Evolutionary conservation across 768 basidiomycete species (phyloP), one percentile per base, ranked within the genome.

Genomic region (Termitomyces sp.): DNA sequence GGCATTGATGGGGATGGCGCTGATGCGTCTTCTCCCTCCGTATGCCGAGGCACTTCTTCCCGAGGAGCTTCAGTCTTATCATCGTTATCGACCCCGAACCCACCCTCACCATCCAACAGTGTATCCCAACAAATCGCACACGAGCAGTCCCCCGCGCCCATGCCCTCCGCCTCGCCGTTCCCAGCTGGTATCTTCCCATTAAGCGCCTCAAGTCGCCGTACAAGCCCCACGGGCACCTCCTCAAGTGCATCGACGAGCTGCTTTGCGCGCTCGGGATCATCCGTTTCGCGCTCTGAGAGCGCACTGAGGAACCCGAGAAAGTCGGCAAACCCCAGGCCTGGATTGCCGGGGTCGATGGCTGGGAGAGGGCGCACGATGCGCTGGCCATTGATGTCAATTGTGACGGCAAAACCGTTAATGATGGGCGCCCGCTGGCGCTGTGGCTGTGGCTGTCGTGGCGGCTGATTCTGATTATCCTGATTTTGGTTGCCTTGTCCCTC

Each of bases 41-140:
- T 4, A 20, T n/a, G 20, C 1, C 20, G 20, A 20, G 32, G 31
- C 6, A 26, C 22, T 27, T 10, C 13, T 7, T 26, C 37, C 3
- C 20, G 39, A 18, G n/a, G n/a, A n/a, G n/a, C n/a, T n/a, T n/a
- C n/a, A n/a, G 1, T 31, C 50, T 18, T 55, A 7, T 49, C 59
- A 16, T 47, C 60, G 18, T 57, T 59, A 34, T 66, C 27, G 57
- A 56, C 56, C 64, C 67, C 46, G 20, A 61, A 59, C n/a, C 64
- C 64, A 61, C 81, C 67, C 57, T 80, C 74, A 64, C 75, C 62
- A 62, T 80, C 76, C 53, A 91, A 68, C 20, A 90, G 64, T 32
- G 73, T 74, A 63, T 91, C 89, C 87, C 87, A 90, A 66, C 89
- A 92, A 46, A 91, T 82, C 2, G 89, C 87, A 65, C 89, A 91